Evolutionary conservation across 345 rosid species (phyloP).

Genomic region (Boechera retrofracta): DNA sequence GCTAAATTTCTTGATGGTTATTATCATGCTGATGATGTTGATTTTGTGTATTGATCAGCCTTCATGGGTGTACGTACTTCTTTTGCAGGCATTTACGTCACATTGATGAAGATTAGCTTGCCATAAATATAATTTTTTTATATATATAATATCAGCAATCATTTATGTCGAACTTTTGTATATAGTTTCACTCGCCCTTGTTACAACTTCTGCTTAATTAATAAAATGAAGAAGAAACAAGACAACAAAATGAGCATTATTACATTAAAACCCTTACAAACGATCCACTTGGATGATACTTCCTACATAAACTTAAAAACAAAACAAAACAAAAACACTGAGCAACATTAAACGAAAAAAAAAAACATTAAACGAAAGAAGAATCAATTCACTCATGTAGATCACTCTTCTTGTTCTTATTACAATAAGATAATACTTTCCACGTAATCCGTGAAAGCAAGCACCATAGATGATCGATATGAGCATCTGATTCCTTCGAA

Average conservation of each 20-base stretch:
- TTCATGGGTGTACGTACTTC: conserved; percentile 14
- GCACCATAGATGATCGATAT: too few species aligned
- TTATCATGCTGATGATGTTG: background rate
- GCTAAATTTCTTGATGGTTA: background rate
- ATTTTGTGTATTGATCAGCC: background rate
- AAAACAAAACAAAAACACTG: background rate
- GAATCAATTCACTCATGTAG: background rate
- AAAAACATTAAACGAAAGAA: background rate
- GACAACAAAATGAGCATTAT: background rate
- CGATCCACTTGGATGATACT: background rate
- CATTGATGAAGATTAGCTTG: conserved; percentile 39
- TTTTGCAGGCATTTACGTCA: conserved; percentile 71
- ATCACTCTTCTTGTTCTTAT: too few species aligned
- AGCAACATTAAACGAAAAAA: background rate
- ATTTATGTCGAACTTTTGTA: conserved; percentile 15
- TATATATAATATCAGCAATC: background rate
- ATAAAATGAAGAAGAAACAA: background rate
- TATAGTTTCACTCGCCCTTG: background rate
- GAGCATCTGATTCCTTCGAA: too few species aligned
- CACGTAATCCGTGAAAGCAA: too few species aligned
- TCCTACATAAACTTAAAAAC: background rate
- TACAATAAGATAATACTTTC: too few species aligned
- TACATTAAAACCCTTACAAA: background rate
- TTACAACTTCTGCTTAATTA: background rate
- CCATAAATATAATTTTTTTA: background rate